Conservation (phyloP, 768 basidiomycete species). For the Pleurotus tuoliensis region DNA sequence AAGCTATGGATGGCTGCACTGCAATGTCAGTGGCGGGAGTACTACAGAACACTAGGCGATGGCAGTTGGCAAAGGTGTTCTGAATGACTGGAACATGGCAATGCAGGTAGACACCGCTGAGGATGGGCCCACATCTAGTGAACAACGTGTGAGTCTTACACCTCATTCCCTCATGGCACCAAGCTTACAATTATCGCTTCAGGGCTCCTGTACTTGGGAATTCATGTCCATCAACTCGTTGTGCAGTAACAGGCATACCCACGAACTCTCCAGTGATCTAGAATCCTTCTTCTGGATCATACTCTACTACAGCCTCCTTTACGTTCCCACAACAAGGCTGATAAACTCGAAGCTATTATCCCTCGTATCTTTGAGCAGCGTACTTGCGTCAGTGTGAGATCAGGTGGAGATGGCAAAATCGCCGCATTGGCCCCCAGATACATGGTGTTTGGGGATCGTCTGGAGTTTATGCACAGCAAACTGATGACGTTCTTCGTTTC, state of each 20-base stretch:
- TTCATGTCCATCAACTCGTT: conserved; percentile 8
- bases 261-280: conserved; percentile 11
- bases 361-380: not conserved
- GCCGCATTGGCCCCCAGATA: too few relatives aligned
- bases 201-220: conserved; percentile 16
- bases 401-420: too few relatives aligned
- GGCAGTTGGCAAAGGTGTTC: not conserved
- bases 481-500: too few relatives aligned
- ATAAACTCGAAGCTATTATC: not conserved
- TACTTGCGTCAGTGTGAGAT: too few relatives aligned
- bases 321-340: conserved; percentile 7
- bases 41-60: not conserved
- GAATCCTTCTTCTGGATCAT: conserved; percentile 18
- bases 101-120: not conserved
- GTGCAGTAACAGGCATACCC: not conserved
- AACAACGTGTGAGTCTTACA: conserved; percentile 5
- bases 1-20: not conserved
- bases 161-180: too few relatives aligned
- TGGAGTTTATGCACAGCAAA: too few relatives aligned
- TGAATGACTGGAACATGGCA: conserved; percentile 9
- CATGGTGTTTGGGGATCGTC: too few relatives aligned
- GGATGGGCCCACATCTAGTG: not conserved
- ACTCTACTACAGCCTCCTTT: conserved; percentile 12
- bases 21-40: conserved; percentile 8
- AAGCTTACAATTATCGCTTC: not conserved